A percentile compares a stretch with the other conserved stretches of the same genome.
These are phyloP conservation scores for Pseudomonodictys pantanalensis DNA, from an alignment of 495 filamentous ascomycete genomes.

Conservation along the genomic window DNA sequence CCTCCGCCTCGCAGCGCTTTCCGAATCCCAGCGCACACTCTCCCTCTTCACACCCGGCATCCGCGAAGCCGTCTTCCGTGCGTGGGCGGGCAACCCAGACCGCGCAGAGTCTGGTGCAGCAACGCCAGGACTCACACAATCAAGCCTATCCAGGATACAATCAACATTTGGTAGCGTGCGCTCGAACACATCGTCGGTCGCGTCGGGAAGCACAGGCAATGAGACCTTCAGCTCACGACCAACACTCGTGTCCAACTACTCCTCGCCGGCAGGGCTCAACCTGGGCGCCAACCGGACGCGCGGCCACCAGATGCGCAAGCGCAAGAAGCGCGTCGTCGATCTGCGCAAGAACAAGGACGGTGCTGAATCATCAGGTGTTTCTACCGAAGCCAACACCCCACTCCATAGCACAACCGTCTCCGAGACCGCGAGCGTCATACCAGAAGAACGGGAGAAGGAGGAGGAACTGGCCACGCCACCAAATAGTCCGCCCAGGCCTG, in stretches of 20 bases:
- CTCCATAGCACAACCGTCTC: constrained; percentile 47
- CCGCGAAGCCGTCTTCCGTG: constrained; percentile 79
- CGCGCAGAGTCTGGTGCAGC: constrained; percentile 57
- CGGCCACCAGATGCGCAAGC: constrained; percentile 63
- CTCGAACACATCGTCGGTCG: constrained; percentile 32
- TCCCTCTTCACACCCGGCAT: constrained; percentile 84
- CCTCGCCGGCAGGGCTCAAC: constrained; percentile 54
- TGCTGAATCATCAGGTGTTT: constrained; percentile 33
- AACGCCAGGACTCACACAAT: constrained; percentile 31
- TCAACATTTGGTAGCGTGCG: constrained; percentile 35
- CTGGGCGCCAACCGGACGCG: constrained; percentile 64
- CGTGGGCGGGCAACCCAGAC: constrained; percentile 83
- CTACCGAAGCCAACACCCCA: constrained; percentile 40
- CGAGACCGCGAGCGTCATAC: constrained; percentile 47
- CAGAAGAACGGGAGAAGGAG: constrained; percentile 50
- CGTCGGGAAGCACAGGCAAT: constrained; percentile 27
- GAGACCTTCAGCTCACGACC: constrained; percentile 26
- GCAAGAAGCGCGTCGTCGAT: constrained; percentile 93
- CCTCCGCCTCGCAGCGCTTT: constrained; percentile 69
- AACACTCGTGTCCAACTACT: constrained; percentile 37
- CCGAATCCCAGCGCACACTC: constrained; percentile 78
- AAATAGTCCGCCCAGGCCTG: constrained; percentile 40
- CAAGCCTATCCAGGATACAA: constrained; percentile 40
- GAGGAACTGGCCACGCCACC: constrained; percentile 54
- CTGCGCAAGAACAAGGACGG: constrained; percentile 60